Conservation (phyloP, 805 yeast species). For the Metschnikowia arizonensis region DNA sequence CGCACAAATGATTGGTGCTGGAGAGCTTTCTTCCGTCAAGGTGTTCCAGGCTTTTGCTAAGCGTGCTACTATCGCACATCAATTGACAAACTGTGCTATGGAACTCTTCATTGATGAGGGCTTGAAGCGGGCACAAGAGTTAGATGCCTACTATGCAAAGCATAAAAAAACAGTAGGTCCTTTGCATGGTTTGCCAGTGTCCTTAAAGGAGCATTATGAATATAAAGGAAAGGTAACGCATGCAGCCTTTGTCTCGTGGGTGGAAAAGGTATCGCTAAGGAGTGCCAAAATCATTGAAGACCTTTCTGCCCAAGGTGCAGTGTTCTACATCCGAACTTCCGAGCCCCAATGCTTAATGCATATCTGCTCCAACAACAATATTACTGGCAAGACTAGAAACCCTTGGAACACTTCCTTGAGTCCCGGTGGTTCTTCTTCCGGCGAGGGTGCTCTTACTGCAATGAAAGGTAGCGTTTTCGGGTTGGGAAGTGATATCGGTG, state of each 20-base stretch:
- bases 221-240: slow-evolving; percentile 17
- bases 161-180: slow-evolving; percentile 16
- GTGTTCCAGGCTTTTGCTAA: slow-evolving; percentile 17
- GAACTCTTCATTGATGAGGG: slow-evolving; percentile 21
- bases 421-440: slow-evolving; percentile 19
- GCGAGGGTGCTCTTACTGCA: slow-evolving; percentile 20
- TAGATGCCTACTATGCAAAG: slow-evolving; percentile 12
- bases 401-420: slow-evolving; percentile 17
- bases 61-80: slow-evolving; percentile 19
- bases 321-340: slow-evolving; percentile 18
- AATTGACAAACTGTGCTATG: slow-evolving; percentile 21
- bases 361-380: slow-evolving; percentile 17
- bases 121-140: slow-evolving; percentile 16
- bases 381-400: slow-evolving; percentile 18
- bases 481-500: slow-evolving; percentile 19
- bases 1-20: slow-evolving; percentile 14
- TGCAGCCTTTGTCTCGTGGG: slow-evolving; percentile 15
- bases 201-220: slow-evolving; percentile 18
- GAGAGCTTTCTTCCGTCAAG: slow-evolving; percentile 14
- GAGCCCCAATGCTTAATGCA: slow-evolving; percentile 21
- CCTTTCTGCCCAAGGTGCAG: slow-evolving; percentile 17
- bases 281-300: slow-evolving; percentile 10
- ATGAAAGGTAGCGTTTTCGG: slow-evolving; percentile 20
- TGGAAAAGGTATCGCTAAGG: slow-evolving; percentile 13
- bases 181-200: slow-evolving; percentile 19